A percentile compares a stretch with the other conserved stretches of the same genome.
Conservation (phyloP, 2,329 filamentous ascomycete species). For the Moelleriella libera region DNA sequence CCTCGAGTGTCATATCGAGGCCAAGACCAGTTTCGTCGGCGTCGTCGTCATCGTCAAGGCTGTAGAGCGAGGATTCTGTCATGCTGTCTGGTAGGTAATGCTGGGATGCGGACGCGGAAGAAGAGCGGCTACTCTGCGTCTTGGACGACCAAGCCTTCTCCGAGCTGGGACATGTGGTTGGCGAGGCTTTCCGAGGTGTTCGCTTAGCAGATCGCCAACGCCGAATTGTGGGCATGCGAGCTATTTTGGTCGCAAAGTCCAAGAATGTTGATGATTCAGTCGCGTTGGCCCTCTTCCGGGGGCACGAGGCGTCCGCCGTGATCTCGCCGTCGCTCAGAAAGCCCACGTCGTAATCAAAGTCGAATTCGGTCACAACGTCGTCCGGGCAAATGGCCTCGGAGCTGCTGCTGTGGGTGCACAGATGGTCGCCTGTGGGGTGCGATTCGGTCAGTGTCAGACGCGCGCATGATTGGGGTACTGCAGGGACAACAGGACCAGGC, state of each 20-base stretch:
- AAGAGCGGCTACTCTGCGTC: conserved; percentile 65
- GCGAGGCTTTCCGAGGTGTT: conserved; percentile 33
- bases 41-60: conserved; percentile 30
- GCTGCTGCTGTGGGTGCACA: not conserved
- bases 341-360: conserved; percentile 51
- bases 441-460: not conserved
- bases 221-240: conserved; percentile 40
- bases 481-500: conserved; percentile 12
- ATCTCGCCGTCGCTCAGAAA: conserved; percentile 53
- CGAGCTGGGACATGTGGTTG: conserved; percentile 71
- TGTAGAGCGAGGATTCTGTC: conserved; percentile 36
- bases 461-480: not conserved
- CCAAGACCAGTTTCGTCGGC: conserved; percentile 25
- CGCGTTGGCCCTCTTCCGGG: conserved; percentile 40
- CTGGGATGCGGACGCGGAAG: conserved; percentile 54
- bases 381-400: not conserved
- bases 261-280: conserved; percentile 41
- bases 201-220: conserved; percentile 34
- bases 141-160: conserved; percentile 61
- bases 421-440: not conserved
- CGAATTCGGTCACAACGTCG: conserved; percentile 15
- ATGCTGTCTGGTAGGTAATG: conserved; percentile 21
- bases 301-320: conserved; percentile 23
- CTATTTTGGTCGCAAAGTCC: conserved; percentile 50
- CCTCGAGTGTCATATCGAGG: conserved; percentile 18